A percentile compares a stretch with the other conserved stretches of the same genome.
Conservation (phyloP, 2,329 filamentous ascomycete species). For the Fusarium paranaense region DNA sequence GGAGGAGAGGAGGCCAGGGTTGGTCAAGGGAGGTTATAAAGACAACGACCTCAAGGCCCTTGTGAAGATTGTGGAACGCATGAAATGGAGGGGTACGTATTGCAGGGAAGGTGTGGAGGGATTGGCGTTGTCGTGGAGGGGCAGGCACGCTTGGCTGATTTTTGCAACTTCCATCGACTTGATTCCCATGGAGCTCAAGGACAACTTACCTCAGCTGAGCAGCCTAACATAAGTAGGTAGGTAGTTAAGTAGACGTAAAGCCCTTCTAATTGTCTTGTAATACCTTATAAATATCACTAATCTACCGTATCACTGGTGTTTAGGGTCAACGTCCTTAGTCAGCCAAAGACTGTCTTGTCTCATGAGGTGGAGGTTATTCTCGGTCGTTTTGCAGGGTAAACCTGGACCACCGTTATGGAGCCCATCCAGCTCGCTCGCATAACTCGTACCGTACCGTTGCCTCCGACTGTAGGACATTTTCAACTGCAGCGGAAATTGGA, state of each 20-base stretch:
- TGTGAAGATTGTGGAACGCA: neutral
- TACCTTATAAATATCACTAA: neutral
- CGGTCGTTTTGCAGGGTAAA: neutral
- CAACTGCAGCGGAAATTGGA: neutral
- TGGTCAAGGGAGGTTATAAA: neutral
- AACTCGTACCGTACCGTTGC: neutral
- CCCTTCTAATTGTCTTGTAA: neutral
- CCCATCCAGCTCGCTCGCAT: neutral
- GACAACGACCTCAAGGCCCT: neutral
- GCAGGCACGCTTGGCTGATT: neutral
- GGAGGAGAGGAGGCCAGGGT: neutral
- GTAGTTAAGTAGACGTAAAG: neutral
- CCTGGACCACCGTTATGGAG: neutral
- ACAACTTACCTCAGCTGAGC: neutral
- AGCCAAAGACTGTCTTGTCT: neutral
- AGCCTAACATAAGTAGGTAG: neutral
- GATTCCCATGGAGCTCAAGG: neutral
- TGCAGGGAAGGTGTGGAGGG: neutral
- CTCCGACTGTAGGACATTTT: neutral
- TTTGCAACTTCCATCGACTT: neutral
- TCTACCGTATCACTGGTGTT: neutral
- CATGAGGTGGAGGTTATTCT: neutral
- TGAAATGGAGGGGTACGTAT: neutral
- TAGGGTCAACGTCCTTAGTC: neutral
- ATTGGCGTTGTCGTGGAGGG: neutral